phyloP scores from a whole-genome alignment of 371 early-diverging fungal species.

The Rhizopus sp. region DNA sequence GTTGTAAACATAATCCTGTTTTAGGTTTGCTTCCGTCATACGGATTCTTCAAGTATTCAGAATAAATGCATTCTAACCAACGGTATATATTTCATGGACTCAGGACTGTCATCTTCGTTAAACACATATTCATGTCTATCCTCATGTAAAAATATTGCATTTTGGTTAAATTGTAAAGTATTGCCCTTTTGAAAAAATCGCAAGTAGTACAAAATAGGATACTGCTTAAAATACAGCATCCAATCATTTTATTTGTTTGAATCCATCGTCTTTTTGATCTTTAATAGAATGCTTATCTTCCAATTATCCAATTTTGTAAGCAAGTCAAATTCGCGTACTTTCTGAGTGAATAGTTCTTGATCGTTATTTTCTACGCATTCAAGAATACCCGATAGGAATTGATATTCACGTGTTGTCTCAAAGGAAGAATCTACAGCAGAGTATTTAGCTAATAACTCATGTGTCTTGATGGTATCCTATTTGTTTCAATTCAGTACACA shows the following conservation, averaged over 20 bases:
- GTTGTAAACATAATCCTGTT: too few species aligned
- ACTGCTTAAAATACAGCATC: not conserved
- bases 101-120: too few species aligned
- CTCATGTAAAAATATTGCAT: not conserved
- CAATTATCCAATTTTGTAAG: constrained; percentile 91
- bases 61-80: too few species aligned
- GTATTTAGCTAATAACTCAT: constrained; percentile 78
- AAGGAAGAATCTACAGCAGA: constrained; percentile 85
- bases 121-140: too few species aligned
- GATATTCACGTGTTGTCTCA: constrained; percentile 81
- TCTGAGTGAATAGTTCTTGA: constrained; percentile 78
- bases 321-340: constrained; percentile 82
- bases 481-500: not conserved
- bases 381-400: constrained; percentile 73
- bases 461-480: constrained; percentile 77
- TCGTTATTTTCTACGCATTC: constrained; percentile 79
- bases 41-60: too few species aligned
- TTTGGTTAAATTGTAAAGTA: not conserved
- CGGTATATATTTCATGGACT: too few species aligned
- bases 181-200: too few species aligned
- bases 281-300: constrained; percentile 90
- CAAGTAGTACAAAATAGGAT: not conserved
- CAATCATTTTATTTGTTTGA: constrained; percentile 2
- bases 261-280: constrained; percentile 83
- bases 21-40: too few species aligned